Base-by-base conservation (phyloP, 306 rosid genomes). In the Cicer chorassanicum region DNA sequence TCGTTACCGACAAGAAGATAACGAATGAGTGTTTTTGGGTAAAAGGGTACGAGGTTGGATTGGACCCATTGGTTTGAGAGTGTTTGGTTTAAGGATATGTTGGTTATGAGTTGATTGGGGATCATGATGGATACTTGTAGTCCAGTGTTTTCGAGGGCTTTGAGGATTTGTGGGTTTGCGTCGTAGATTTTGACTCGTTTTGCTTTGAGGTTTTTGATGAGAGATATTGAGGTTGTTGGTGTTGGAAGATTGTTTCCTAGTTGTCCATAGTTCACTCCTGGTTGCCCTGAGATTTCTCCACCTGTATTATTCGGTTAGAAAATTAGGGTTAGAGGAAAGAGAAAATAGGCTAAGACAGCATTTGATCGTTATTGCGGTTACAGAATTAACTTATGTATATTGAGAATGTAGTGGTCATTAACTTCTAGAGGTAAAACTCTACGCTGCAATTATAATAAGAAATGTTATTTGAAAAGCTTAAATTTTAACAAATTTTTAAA, bases 1-100 rank as follows among this genome's bases (percentile, higher is more conserved):
- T 93, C 98, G 75, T 93, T 93, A 14, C 98, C 96, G 38, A 90
- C 91, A 43, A 93, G 90, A 55, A 93, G 89, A 87, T 86, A 87
- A 0, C 98, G 97, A 62, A 93, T 90, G 21, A 65, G 74, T 3
- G 93, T 85, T 0, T 85, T 12, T 0, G 86, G 86, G 79, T 91
- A 84, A 34, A 81, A 91, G 0, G 97, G 96, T 0, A 81, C 61
- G 2, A 93, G 62, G 14, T 88, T 93, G 41, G 81, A 8, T 14
- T 13, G 76, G 13, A 93, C 72, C 97, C 98, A 93, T 0, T 78
- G 16, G 63, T 91, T 68, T 10, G 96, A 72, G 43, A 91, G 78
- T 2, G 87, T 81, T 74, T 89, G 93, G 68, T 79, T 83, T 1
- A 78, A 34, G 73, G 96, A 92, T 1, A 87, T 82, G 79, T 92